Conservation (phyloP, 768 basidiomycete genomes). For the Pleurotus salmoneostramineus region DNA sequence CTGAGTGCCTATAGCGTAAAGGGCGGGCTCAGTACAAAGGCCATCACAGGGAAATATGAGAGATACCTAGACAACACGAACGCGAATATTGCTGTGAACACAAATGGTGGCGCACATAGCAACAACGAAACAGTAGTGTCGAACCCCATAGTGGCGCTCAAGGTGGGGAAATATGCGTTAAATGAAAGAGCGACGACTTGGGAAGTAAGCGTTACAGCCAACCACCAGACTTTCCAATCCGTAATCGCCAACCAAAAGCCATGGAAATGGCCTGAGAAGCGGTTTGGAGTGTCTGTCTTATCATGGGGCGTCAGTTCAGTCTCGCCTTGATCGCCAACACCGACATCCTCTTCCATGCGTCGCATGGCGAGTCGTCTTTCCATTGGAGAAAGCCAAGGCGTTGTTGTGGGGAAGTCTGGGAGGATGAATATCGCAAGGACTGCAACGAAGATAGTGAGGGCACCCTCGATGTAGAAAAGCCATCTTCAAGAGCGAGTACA, state of each 20-base stretch:
- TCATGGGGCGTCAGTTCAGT: conserved; percentile 18
- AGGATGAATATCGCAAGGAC: conserved; percentile 62
- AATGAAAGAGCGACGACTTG: conserved; percentile 67
- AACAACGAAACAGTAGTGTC: conserved; percentile 59
- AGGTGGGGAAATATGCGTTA: conserved; percentile 78
- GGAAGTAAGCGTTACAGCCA: conserved; percentile 58
- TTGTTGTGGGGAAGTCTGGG: conserved; percentile 77
- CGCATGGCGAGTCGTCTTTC: conserved; percentile 59
- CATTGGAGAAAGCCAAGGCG: conserved; percentile 56
- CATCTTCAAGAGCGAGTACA: conserved; percentile 38
- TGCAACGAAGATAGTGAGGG: conserved; percentile 53
- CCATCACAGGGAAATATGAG: background rate
- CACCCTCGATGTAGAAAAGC: conserved; percentile 76
- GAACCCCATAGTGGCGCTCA: conserved; percentile 71
- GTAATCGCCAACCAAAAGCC: conserved; percentile 62
- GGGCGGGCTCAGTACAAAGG: conserved; percentile 1
- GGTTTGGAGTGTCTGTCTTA: background rate
- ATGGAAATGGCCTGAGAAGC: conserved; percentile 11
- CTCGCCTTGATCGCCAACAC: conserved; percentile 45
- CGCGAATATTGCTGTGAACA: conserved; percentile 57
- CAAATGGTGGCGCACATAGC: conserved; percentile 81
- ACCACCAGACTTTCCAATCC: conserved; percentile 86
- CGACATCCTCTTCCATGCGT: conserved; percentile 67
- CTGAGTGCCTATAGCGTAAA: conserved; percentile 57
- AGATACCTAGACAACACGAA: conserved; percentile 44